Base-by-base conservation (phyloP, 202 grass and related monocot species). In the Elaeis oleifera region DNA sequence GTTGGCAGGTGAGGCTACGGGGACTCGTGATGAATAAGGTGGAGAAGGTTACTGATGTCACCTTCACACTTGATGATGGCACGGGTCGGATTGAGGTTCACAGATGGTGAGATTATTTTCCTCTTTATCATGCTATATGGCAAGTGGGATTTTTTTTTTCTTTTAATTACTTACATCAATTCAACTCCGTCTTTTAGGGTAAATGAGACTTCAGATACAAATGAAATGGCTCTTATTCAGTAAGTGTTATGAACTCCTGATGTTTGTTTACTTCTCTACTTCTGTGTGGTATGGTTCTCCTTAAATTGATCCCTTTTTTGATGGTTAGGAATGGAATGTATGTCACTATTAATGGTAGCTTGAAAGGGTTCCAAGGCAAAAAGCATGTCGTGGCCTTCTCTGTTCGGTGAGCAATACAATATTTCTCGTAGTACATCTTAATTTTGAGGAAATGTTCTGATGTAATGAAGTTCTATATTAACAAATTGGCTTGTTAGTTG, bases 291-390 rank as follows among this genome's bases (percentile, higher is more conserved):
- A 22, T 44, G 14, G 23, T 55, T 61, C 28, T 65, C 60, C 1
- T 78, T 70, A 69, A 31, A 7, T 61, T 70, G 14, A 22, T 50
- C 8, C 8, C 8, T 63, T 58, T 53, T 76, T 20, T 63, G 39
- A 29, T 78, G 65, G 71, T 55, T 59, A 97, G 84, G 25, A 59
- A 86, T 74, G 84, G 74, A 23, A 80, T 86, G 74, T 92, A 97
- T 92, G 84, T 85, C 44, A 70, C 78, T 50, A 77, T 97, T 53
- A 79, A 57, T 80, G 92, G 92, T 23, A 81, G 72, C 48, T 78
- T 97, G 71, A 97, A 92, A 83, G 75, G 84, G 58, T 97, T 97
- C 59, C 92, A 92, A 84, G 92, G 92, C 58, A 97, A 89, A 57
- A 73, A 69, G 18, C 79, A 92, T 58, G 58, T 92, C 6, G 63